Evolutionary conservation across 768 basidiomycete species (phyloP), one percentile per base, ranked within the genome.

Genomic region (Mycena alexandri): DNA sequence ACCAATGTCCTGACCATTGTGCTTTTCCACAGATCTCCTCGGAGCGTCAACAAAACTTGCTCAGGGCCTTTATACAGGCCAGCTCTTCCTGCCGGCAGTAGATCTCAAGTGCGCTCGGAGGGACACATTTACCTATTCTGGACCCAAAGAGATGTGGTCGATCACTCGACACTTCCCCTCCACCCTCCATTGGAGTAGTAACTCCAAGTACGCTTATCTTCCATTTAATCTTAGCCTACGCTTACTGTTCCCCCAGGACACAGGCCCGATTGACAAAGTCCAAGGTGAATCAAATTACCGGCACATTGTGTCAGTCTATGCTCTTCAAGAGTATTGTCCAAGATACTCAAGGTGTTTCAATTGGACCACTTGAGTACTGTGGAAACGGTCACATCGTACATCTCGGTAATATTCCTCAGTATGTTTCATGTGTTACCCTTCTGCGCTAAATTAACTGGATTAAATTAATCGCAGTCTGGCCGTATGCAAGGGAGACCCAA

Each of bases 301-400:
- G 36, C 5, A 11, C 19, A 41, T 5, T 11, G 9, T 36, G 38
- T 6, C 6, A 56, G 5, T 12, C n/a, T 4, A 60, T 61, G 51
- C 41, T 68, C 7, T 71, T 73, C 60, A 57, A 61, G 29, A 33
- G 54, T 5, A 72, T 72, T 38, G 60, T 72, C 14, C 41, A 42
- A 41, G 41, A 61, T 33, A 59, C 65, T 29, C 42, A 36, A 12
- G 61, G 60, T 47, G 71, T 74, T 21, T 42, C 73, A 0, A 71
- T 74, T 56, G 71, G 73, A 3, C 73, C 71, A 3, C 55, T 74
- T 2, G 73, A 74, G 50, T 74, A 74, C 52, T 72, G 71, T 67
- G 73, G 73, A 14, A 68, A 70, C 64, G 73, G 64, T 21, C 38
- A 48, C 24, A 38, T 68, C 19, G 58, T 67, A 5, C 48, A 48